Conservation (phyloP, 1,284 basidiomycete genomes). For the Malassezia vespertilionis region DNA sequence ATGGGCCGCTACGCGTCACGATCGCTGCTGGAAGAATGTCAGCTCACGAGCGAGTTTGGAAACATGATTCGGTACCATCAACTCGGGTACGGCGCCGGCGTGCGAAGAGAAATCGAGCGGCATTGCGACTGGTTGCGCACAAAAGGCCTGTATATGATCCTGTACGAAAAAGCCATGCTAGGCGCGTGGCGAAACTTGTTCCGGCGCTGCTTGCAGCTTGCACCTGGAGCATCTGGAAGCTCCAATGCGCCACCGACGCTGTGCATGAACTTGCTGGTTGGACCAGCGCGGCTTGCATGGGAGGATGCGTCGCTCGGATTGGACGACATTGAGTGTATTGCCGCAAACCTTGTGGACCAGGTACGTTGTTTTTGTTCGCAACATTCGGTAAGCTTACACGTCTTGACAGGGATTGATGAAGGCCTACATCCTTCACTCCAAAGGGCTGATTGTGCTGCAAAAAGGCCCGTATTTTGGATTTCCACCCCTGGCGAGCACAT, state of each 20-base stretch:
- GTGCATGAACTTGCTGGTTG: constrained; percentile 31
- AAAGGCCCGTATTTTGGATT: constrained; percentile 46
- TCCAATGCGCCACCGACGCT: constrained; percentile 43
- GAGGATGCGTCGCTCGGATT: constrained; percentile 34
- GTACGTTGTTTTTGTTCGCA: constrained; percentile 18
- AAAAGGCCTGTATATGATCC: constrained; percentile 46
- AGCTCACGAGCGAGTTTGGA: constrained; percentile 31
- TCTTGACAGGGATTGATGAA: constrained; percentile 49
- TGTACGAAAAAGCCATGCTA: constrained; percentile 48
- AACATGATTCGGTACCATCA: constrained; percentile 26
- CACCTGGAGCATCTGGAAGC: constrained; percentile 9
- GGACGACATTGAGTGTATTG: constrained; percentile 49
- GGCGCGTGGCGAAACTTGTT: constrained; percentile 49
- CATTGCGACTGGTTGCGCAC: constrained; percentile 44
- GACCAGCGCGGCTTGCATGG: constrained; percentile 44
- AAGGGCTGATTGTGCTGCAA: constrained; percentile 46
- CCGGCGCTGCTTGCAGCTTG: constrained; percentile 20
- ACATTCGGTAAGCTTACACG: neutral
- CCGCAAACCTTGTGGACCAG: constrained; percentile 48
- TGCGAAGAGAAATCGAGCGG: constrained; percentile 34
- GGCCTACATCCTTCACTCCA: constrained; percentile 48
- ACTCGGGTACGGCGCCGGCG: constrained; percentile 39
- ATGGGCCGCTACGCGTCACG: constrained; percentile 46
- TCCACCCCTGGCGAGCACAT: constrained; percentile 35
- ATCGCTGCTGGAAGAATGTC: constrained; percentile 35